Conservation (phyloP, 495 filamentous ascomycete species). For the Patellaria atrata region DNA sequence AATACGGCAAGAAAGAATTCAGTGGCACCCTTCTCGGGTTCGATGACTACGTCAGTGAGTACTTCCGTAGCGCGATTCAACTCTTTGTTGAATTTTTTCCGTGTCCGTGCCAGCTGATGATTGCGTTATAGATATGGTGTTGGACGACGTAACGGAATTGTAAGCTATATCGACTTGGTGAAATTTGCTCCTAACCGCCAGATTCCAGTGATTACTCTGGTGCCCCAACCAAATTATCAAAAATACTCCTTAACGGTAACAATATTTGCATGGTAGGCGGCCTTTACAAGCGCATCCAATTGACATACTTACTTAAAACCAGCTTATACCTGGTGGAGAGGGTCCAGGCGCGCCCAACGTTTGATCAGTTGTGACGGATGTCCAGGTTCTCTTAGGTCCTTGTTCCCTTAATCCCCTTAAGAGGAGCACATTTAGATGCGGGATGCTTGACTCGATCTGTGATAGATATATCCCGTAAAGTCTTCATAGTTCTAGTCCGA, state of each 20-base stretch:
- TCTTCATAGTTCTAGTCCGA: no score
- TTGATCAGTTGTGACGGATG: no score
- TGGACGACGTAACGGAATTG: constrained; percentile 97
- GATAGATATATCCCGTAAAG: no score
- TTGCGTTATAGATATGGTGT: constrained; percentile 69
- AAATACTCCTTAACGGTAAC: constrained; percentile 95
- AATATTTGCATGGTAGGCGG: constrained; percentile 88
- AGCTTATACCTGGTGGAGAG: constrained; percentile 84
- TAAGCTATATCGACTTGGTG: constrained; percentile 34
- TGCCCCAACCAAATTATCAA: constrained; percentile 69
- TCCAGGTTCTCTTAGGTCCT: no score
- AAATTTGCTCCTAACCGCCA: constrained; percentile 3
- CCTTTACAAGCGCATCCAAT: background rate
- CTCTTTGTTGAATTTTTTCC: background rate
- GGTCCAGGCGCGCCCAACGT: constrained; percentile 38
- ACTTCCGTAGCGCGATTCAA: background rate
- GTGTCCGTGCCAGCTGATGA: constrained; percentile 1
- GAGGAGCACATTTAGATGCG: no score
- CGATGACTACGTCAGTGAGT: constrained; percentile 99
- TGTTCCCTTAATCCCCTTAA: no score
- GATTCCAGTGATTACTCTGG: constrained; percentile 87
- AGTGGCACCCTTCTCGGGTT: constrained; percentile 86
- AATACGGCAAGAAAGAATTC: constrained; percentile 73
- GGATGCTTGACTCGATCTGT: no score
- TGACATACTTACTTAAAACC: constrained; percentile 55